Evolutionary conservation across 2,329 filamentous ascomycete genomes (phyloP).

Genomic region (Cordyceps javanica): DNA sequence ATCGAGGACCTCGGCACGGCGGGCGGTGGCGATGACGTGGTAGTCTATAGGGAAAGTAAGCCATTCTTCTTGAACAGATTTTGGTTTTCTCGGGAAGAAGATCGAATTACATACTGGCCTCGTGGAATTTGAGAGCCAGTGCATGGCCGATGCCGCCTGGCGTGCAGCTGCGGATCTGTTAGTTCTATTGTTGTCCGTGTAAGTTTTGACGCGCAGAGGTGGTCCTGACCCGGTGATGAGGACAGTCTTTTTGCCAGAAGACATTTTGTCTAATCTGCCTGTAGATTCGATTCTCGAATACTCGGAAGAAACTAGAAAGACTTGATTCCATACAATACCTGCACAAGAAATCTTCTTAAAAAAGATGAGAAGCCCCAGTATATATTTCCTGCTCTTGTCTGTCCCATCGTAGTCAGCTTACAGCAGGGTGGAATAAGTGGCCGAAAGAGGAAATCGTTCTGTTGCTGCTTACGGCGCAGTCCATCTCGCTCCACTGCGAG

Average conservation of each 20-base stretch:
- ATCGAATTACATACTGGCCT: background rate
- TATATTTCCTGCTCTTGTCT: background rate
- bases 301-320: background rate
- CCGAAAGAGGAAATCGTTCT: background rate
- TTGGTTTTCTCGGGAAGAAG: no score
- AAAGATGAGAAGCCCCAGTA: background rate
- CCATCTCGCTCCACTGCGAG: background rate
- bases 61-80: no score
- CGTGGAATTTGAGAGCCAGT: slow-evolving; percentile 39
- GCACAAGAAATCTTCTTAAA: background rate
- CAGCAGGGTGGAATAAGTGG: background rate
- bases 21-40: slow-evolving; percentile 52
- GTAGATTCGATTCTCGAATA: background rate
- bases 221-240: background rate
- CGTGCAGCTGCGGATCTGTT: slow-evolving; percentile 4
- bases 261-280: background rate
- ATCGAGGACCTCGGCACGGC: slow-evolving; percentile 40
- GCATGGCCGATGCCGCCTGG: slow-evolving; percentile 43
- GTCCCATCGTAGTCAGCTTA: background rate
- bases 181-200: background rate
- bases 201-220: background rate
- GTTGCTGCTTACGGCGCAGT: background rate
- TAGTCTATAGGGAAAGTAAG: slow-evolving; percentile 31
- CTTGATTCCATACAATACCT: background rate
- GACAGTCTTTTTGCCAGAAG: slow-evolving; percentile 1